phyloP scores from a whole-genome alignment of 495 filamentous ascomycete species.

The Aspergillus coremiiformis region DNA sequence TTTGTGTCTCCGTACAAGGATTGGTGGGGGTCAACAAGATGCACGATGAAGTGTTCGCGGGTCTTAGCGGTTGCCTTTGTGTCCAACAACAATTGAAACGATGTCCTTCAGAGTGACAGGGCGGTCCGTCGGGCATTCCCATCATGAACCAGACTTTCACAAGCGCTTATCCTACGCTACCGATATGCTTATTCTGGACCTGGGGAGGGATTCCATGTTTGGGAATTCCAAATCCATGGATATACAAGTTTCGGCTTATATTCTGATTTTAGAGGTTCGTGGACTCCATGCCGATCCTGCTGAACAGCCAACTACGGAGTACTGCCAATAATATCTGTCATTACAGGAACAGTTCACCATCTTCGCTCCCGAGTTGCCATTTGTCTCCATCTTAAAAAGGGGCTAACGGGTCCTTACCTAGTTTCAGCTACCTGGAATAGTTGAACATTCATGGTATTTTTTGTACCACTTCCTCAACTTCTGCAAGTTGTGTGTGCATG shows the following conservation, averaged over 20 bases:
- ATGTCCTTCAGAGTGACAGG: conserved; percentile 2
- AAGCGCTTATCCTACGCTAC: conserved; percentile 23
- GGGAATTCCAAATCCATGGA: conserved; percentile 4
- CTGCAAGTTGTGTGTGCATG: background rate
- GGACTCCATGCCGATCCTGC: background rate
- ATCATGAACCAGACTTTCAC: conserved; percentile 21
- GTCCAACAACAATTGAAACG: conserved; percentile 4
- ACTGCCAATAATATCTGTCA: background rate
- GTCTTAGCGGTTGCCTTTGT: conserved; percentile 15
- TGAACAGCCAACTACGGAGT: background rate
- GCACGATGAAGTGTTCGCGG: conserved; percentile 23
- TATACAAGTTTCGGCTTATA: background rate
- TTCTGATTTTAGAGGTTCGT: conserved; percentile 1
- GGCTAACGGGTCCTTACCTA: background rate
- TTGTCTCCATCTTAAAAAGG: background rate
- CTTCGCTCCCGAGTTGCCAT: background rate
- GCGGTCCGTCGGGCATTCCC: conserved; percentile 14
- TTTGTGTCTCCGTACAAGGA: conserved; percentile 8
- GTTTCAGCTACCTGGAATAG: background rate
- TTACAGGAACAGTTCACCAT: background rate
- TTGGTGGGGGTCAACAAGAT: conserved; percentile 12
- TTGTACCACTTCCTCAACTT: background rate
- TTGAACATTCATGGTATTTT: background rate
- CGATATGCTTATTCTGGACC: conserved; percentile 24
- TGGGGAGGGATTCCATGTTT: conserved; percentile 10